phyloP scores from a whole-genome alignment of 1,284 basidiomycete species.

The Cryptococcus hybrid region DNA sequence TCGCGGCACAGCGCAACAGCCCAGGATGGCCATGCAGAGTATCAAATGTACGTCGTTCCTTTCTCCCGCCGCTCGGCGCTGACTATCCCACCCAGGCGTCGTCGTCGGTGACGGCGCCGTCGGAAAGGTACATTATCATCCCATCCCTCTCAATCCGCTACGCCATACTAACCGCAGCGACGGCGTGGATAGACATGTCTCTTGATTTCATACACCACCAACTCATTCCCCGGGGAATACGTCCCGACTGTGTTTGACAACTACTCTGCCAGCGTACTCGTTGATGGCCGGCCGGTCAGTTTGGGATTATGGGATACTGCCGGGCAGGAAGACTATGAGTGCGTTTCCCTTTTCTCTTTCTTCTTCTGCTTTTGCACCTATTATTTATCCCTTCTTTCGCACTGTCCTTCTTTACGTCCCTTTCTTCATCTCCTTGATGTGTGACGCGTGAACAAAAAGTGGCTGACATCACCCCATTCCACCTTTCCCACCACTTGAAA shows the following conservation, averaged over 20 bases:
- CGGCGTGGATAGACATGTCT: conserved; percentile 51
- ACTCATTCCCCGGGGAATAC: conserved; percentile 51
- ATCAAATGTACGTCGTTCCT: conserved; percentile 25
- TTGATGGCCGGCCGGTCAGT: conserved; percentile 74
- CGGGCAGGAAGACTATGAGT: conserved; percentile 82
- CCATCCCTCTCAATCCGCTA: not conserved
- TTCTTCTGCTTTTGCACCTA: not conserved
- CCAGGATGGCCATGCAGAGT: conserved; percentile 19
- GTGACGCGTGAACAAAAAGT: not conserved
- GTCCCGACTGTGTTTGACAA: conserved; percentile 51
- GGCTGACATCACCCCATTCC: not conserved
- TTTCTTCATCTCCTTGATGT: no score
- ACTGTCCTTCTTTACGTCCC: not conserved
- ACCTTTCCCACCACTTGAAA: not conserved
- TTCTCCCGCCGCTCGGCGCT: not conserved
- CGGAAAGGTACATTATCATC: conserved; percentile 71
- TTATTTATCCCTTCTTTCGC: not conserved
- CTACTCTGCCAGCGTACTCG: conserved; percentile 72
- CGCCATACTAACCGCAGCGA: conserved; percentile 9
- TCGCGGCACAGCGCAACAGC: no score
- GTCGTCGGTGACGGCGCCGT: conserved; percentile 99
- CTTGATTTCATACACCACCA: conserved; percentile 50
- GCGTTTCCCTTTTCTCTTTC: conserved; percentile 10
- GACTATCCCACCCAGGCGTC: conserved; percentile 54
- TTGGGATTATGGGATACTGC: conserved; percentile 64